Percentiles rank a stretch among this genome's conserved stretches.
Evolutionary conservation across 192 early-diverging fungal species (phyloP).

Genomic region (Mycoemilia scoparia): DNA sequence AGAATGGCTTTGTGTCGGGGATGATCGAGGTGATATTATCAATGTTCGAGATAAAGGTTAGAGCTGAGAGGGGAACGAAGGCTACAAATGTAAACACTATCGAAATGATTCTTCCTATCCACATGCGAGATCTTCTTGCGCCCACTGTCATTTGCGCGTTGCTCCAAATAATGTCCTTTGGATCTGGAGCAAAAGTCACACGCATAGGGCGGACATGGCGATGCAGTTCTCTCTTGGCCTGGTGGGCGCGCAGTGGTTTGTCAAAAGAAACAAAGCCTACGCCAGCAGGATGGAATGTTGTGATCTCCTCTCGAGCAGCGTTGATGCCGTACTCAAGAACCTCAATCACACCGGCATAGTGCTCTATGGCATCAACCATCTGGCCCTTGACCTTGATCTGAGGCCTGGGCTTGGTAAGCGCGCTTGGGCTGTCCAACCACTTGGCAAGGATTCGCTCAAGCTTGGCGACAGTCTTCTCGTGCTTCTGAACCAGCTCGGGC

Average conservation of each 20-base stretch:
- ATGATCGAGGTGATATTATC: conserved; percentile 35
- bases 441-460: conserved; percentile 43
- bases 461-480: conserved; percentile 39
- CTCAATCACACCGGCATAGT: conserved; percentile 45
- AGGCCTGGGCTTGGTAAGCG: conserved; percentile 16
- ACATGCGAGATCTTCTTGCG: conserved; percentile 22
- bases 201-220: conserved; percentile 6
- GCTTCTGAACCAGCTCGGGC: conserved; percentile 43
- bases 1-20: conserved; percentile 26
- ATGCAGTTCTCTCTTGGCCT: conserved; percentile 14
- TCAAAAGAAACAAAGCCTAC: conserved; percentile 53
- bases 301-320: conserved; percentile 21
- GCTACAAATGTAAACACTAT: conserved; percentile 39
- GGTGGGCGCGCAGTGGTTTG: conserved; percentile 29
- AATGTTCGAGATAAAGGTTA: conserved; percentile 40
- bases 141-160: conserved; percentile 39
- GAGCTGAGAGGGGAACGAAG: conserved; percentile 42
- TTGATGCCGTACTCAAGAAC: conserved; percentile 34
- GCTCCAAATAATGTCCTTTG: conserved; percentile 60
- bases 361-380: conserved; percentile 50
- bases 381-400: conserved; percentile 19
- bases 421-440: conserved; percentile 22
- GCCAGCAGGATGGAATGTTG: conserved; percentile 35
- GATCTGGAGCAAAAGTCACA: conserved; percentile 36
- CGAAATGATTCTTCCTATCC: conserved; percentile 25